phyloP scores from a whole-genome alignment of 495 filamentous ascomycete genomes.

The Hypoxylon fuscum region DNA sequence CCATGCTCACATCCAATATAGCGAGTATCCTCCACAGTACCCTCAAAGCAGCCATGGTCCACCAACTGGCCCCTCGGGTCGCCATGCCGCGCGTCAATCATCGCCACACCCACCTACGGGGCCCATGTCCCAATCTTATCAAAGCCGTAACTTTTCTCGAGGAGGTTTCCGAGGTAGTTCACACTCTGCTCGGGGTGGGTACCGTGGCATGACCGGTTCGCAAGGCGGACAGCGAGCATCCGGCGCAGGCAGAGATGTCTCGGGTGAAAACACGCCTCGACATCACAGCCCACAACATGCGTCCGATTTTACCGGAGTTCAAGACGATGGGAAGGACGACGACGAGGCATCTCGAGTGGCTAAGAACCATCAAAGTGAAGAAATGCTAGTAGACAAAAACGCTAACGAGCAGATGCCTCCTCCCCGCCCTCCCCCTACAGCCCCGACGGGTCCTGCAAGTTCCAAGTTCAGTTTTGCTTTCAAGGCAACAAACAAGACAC shows the following conservation, averaged over 20 bases:
- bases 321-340: slow-evolving; percentile 49
- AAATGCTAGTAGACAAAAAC: slow-evolving; percentile 59
- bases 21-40: slow-evolving; percentile 66
- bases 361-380: slow-evolving; percentile 71
- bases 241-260: slow-evolving; percentile 55
- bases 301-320: slow-evolving; percentile 24
- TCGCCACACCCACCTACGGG: slow-evolving; percentile 57
- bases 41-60: slow-evolving; percentile 64
- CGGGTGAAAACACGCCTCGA: slow-evolving; percentile 42
- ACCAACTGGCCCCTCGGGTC: slow-evolving; percentile 60
- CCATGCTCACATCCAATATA: slow-evolving; percentile 45
- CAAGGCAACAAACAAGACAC: slow-evolving; percentile 71
- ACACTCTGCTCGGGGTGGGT: slow-evolving; percentile 44
- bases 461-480: slow-evolving; percentile 90
- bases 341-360: slow-evolving; percentile 70
- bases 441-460: slow-evolving; percentile 64
- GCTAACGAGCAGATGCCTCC: slow-evolving; percentile 59
- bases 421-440: slow-evolving; percentile 56
- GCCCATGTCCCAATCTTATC: slow-evolving; percentile 62
- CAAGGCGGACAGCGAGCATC: slow-evolving; percentile 60
- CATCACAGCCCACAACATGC: slow-evolving; percentile 37
- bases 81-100: slow-evolving; percentile 58
- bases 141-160: slow-evolving; percentile 63
- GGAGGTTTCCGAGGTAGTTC: slow-evolving; percentile 54
- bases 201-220: slow-evolving; percentile 61